Base-by-base conservation (phyloP, 495 filamentous ascomycete genomes). In the Tuber microsphaerosporum region DNA sequence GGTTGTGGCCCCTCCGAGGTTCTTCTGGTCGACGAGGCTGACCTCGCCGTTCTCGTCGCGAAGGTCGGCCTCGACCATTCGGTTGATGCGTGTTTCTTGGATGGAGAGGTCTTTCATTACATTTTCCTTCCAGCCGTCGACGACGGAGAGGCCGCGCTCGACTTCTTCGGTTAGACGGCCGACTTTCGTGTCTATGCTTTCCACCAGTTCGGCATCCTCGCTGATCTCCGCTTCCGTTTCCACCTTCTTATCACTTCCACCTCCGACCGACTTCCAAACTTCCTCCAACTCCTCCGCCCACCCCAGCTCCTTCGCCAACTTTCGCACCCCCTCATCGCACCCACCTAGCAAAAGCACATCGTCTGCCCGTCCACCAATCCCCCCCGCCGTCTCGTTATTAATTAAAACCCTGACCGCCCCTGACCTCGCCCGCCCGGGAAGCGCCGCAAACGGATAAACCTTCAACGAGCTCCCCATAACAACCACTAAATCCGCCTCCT, bases 401-500 rank as follows among this genome's bases (percentile, higher is more conserved):
- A 99, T 92, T 19, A 99, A 87, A 31, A 97, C 85, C 61, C 95
- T 89, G 14, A 93, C 95, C 9, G 87, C 86, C 3, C 84, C 85
- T 1, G 90, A 87, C 14, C 80, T 76, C n/a, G 88, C 89, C 72
- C 90, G 84, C 0, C 84, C 80, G 1, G 95, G 94, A 71, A 98
- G 85, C 72, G 88, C 88, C 26, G 95, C 94, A 84, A 99, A 97
- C 0, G 95, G 96, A 73, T 94, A 91, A 34, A 99, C 95, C 12
- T 86, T 88, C 74, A 99, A 84, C 82, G 93, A 97, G 9, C 94
- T 97, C 3, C 95, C 95, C 89, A 98, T 92, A 56, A 99, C 87
- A 56, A 99, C 91, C 71, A 90, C 89, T 43, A 98, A 84, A 83
- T 98, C 94, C 5, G 94, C 93, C 76, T 86, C 82, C 22, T 80